phyloP scores from a whole-genome alignment of 768 basidiomycete species.

The Solioccasus polychromus region DNA sequence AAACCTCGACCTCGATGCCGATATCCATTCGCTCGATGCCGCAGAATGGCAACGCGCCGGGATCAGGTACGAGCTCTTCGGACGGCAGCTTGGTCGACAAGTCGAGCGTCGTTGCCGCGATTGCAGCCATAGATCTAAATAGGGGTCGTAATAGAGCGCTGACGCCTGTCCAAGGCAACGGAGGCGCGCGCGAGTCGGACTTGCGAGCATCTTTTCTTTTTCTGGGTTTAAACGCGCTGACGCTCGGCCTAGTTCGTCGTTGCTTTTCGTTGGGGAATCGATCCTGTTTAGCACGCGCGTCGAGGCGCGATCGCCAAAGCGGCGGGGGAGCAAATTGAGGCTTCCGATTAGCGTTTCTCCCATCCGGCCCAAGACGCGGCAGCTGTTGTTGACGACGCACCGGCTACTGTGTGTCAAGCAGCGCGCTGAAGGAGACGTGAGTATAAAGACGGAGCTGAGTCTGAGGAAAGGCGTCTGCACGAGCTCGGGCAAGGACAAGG shows the following conservation, averaged over 20 bases:
- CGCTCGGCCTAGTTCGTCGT: constrained; percentile 26
- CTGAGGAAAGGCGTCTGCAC: constrained; percentile 25
- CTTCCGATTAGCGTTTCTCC: constrained; percentile 47
- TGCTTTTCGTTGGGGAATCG: constrained; percentile 44
- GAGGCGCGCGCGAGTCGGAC: constrained; percentile 34
- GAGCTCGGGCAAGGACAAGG: constrained; percentile 25
- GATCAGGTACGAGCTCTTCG: constrained; percentile 46
- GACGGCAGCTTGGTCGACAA: constrained; percentile 45
- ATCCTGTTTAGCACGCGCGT: constrained; percentile 53
- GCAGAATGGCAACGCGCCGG: constrained; percentile 15
- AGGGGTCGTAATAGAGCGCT: constrained; percentile 52
- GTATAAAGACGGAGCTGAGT: constrained; percentile 53
- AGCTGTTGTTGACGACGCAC: constrained; percentile 54
- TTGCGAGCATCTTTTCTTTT: constrained; percentile 37
- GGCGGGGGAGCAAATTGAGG: constrained; percentile 56
- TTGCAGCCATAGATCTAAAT: constrained; percentile 36
- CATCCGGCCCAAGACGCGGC: constrained; percentile 49
- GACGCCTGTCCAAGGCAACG: constrained; percentile 55
- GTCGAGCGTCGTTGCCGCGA: constrained; percentile 26
- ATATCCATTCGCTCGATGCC: constrained; percentile 7
- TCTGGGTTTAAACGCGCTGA: background rate
- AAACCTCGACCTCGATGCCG: constrained; percentile 3
- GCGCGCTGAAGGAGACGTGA: constrained; percentile 32
- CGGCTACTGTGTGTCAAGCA: constrained; percentile 58
- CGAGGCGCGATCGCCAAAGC: constrained; percentile 50